Percentiles rank a stretch among this genome's conserved stretches.
These are phyloP conservation scores for Bertia moriformis DNA, from an alignment of 2,329 filamentous ascomycete genomes.

Conservation along the genomic window DNA sequence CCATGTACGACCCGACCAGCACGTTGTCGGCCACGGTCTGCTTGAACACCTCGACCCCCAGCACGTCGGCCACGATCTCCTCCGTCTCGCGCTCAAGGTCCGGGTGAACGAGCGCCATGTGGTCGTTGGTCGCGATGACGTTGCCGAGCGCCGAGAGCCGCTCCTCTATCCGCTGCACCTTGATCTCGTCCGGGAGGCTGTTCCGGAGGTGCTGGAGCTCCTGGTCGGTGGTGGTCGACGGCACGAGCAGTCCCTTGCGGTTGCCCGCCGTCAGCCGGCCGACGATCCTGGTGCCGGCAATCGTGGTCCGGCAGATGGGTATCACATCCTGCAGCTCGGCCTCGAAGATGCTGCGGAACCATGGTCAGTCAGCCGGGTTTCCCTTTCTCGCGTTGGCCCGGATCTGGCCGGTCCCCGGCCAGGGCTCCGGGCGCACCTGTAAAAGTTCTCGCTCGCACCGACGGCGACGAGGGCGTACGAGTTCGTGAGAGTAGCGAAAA, in stretches of 20 bases:
- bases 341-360: conserved; percentile 68
- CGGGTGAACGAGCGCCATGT: conserved; percentile 89
- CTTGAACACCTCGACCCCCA: conserved; percentile 77
- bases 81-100: conserved; percentile 96
- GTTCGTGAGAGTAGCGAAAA: conserved; percentile 93
- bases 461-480: conserved; percentile 89
- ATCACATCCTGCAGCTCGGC: conserved; percentile 94
- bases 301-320: conserved; percentile 90
- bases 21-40: conserved; percentile 97
- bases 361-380: too few relatives aligned
- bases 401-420: neutral
- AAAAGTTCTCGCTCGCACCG: conserved; percentile 96
- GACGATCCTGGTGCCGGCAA: conserved; percentile 90
- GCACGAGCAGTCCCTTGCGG: conserved; percentile 89
- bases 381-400: too few relatives aligned
- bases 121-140: conserved; percentile 91
- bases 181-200: conserved; percentile 76
- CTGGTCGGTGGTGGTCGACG: conserved; percentile 91
- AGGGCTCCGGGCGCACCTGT: conserved; percentile 51
- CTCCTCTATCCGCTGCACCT: conserved; percentile 96
- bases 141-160: conserved; percentile 92
- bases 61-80: conserved; percentile 91
- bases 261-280: conserved; percentile 92
- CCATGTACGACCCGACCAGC: conserved; percentile 91
- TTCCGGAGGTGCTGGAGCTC: conserved; percentile 95